Evolutionary conservation across 192 early-diverging fungal species (phyloP).

Genomic region (Backusella australiensis): DNA sequence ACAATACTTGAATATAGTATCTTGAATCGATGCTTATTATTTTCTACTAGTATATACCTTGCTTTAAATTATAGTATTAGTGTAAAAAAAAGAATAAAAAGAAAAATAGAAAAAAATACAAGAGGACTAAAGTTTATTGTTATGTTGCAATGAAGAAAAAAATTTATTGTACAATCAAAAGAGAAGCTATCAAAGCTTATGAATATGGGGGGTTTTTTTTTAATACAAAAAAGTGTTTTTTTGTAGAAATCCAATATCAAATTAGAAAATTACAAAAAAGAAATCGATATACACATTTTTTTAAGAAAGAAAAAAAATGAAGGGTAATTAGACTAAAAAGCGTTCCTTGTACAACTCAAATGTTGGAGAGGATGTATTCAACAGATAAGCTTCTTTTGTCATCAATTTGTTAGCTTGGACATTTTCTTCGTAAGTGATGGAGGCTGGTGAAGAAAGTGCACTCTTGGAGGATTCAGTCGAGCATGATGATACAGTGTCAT

Average conservation of each 20-base stretch:
- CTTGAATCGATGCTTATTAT: neutral
- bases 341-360: neutral
- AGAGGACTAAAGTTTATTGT: neutral
- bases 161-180: neutral
- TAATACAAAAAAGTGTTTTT: neutral
- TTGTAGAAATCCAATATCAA: neutral
- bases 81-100: neutral
- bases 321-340: neutral
- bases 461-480: neutral
- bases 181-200: conserved; percentile 1
- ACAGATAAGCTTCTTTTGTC: neutral
- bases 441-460: neutral
- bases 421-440: neutral
- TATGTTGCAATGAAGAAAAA: neutral
- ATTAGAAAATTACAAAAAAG: neutral
- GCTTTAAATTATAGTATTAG: neutral
- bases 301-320: neutral
- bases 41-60: neutral
- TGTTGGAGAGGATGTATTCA: conserved; percentile 2
- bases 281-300: neutral
- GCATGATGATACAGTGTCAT: neutral
- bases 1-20: no score
- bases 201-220: neutral
- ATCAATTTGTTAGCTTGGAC: neutral
- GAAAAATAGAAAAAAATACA: neutral